phyloP scores from a whole-genome alignment of 805 yeast species.

The Cyberlindnera japonica region DNA sequence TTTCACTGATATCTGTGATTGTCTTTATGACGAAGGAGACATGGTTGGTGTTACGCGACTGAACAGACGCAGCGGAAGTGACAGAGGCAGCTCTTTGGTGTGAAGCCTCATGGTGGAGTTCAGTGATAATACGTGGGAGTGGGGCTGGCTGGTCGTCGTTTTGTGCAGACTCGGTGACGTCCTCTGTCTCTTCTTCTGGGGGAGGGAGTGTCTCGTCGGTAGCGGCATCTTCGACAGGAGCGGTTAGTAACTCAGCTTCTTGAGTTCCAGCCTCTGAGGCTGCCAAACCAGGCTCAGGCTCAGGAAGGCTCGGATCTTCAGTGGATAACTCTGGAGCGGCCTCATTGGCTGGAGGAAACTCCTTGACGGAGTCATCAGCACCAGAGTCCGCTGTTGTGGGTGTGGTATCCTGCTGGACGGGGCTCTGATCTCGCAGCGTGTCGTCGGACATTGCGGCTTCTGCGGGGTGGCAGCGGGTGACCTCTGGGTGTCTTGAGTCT shows the following conservation, averaged over 20 bases:
- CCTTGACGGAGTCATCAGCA: neutral
- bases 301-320: neutral
- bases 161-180: constrained; percentile 17
- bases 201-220: neutral
- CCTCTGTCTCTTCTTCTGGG: constrained; percentile 9
- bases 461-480: neutral
- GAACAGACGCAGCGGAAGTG: constrained; percentile 19
- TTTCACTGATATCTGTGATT: constrained; percentile 50
- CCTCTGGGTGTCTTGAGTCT: neutral
- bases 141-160: constrained; percentile 16
- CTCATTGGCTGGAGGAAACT: neutral
- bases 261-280: neutral
- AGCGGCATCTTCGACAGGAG: neutral
- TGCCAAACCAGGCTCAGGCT: neutral
- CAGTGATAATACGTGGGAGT: constrained; percentile 19
- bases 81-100: constrained; percentile 22
- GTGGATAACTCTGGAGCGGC: neutral
- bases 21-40: constrained; percentile 49
- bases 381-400: constrained; percentile 13
- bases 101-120: constrained; percentile 10
- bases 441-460: constrained; percentile 10
- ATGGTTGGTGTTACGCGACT: constrained; percentile 31
- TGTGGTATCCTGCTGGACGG: constrained; percentile 12
- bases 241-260: neutral
- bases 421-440: constrained; percentile 12